These are phyloP conservation scores for Metschnikowia dekortorum DNA, from an alignment of 805 yeast genomes.

Conservation along the genomic window DNA sequence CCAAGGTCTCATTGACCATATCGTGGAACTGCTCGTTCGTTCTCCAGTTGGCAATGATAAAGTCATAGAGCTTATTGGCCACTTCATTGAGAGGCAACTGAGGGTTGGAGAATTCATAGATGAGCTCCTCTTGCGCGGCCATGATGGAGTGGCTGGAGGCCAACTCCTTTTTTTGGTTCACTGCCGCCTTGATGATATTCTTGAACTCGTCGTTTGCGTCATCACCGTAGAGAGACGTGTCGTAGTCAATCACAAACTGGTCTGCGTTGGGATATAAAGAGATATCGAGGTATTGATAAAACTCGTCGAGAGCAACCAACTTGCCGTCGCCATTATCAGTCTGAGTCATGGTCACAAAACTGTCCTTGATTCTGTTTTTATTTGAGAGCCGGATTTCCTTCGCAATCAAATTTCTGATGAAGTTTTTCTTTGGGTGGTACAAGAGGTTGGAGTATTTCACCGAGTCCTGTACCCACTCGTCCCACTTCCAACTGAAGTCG, in stretches of 20 bases:
- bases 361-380: conserved; percentile 62
- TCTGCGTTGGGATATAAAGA: conserved; percentile 29
- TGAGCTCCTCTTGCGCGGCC: conserved; percentile 37
- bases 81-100: conserved; percentile 34
- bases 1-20: conserved; percentile 28
- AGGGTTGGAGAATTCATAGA: conserved; percentile 32
- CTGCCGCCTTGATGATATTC: conserved; percentile 23
- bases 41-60: conserved; percentile 38
- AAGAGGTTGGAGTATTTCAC: conserved; percentile 38
- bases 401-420: conserved; percentile 72
- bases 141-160: conserved; percentile 17
- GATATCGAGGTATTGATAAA: conserved; percentile 35
- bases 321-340: conserved; percentile 17
- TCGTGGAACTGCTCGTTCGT: conserved; percentile 33
- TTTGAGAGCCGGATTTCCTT: conserved; percentile 85
- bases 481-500: conserved; percentile 97
- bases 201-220: conserved; percentile 21
- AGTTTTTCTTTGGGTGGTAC: conserved; percentile 69
- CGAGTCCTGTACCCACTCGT: conserved; percentile 77
- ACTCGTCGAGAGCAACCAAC: conserved; percentile 29
- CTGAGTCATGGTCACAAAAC: conserved; percentile 44
- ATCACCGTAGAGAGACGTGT: conserved; percentile 31
- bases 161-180: conserved; percentile 22
- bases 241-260: conserved; percentile 31
- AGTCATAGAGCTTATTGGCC: conserved; percentile 38